A percentile compares a stretch with the other conserved stretches of the same genome.
These are phyloP conservation scores for Gossypium gossypioides DNA, from an alignment of 441 rosid species.

Conservation along the genomic window DNA sequence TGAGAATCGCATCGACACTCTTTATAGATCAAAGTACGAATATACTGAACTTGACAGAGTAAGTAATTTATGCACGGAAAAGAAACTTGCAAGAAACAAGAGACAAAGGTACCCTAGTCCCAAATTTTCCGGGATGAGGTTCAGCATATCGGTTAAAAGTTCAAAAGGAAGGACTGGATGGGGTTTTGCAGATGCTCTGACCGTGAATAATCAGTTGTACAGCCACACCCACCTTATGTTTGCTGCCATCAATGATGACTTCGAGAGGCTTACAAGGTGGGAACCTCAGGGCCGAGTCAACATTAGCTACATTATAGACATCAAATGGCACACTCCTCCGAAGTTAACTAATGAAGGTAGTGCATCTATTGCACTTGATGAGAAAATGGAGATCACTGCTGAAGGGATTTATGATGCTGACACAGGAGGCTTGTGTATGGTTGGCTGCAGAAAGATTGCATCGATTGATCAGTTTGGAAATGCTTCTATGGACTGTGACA, in stretches of 20 bases:
- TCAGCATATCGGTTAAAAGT: slow-evolving; percentile 11
- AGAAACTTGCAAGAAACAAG: not conserved
- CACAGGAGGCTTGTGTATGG: no score
- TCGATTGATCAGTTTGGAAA: no score
- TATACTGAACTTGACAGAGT: slow-evolving; percentile 23
- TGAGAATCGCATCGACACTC: not conserved
- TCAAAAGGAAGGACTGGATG: slow-evolving; percentile 10
- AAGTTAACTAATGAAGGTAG: not conserved
- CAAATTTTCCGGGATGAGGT: slow-evolving; percentile 22
- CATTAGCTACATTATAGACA: slow-evolving; percentile 26
- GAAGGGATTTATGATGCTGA: no score
- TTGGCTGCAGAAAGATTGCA: no score
- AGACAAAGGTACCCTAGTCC: slow-evolving; percentile 17
- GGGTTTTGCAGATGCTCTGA: slow-evolving; percentile 27
- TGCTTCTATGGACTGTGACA: no score
- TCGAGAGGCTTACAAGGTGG: not conserved
- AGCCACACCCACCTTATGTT: not conserved
- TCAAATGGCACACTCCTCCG: not conserved
- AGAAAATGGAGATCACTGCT: not conserved
- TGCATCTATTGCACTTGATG: not conserved
- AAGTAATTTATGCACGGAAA: slow-evolving; percentile 13
- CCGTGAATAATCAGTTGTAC: slow-evolving; percentile 13
- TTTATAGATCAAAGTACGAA: slow-evolving; percentile 15
- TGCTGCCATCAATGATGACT: not conserved
- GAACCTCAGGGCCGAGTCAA: slow-evolving; percentile 13